Evolutionary conservation across 2,329 filamentous ascomycete genomes (phyloP), one percentile per base, ranked within the genome.

Genomic region (Sclerotinia subarctica): DNA sequence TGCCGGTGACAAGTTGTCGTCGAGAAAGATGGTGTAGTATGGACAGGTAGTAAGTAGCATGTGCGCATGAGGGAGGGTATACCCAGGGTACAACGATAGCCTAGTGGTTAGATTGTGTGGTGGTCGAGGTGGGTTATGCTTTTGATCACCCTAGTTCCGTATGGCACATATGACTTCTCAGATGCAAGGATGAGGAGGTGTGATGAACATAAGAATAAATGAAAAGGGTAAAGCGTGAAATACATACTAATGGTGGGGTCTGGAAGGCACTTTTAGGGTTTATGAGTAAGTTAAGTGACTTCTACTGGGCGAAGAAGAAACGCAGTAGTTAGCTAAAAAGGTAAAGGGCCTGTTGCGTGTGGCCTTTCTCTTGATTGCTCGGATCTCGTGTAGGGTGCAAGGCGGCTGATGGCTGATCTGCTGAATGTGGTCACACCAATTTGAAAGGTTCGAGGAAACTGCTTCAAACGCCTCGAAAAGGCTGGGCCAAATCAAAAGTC

Each of bases 181-280:
- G 64, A 66, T 67, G 68, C 73, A 70, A 71, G 73, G 73, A 73
- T 73, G 70, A 67, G 71, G 73, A 72, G 72, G 71, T 68, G 60
- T 51, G 59, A 56, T 51, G 59, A 66, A 70, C 46, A 69, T 59
- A 47, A 59, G 42, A 44, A 66, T 60, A 35, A 69, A 68, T 65
- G 46, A 56, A 70, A 69, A 63, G 32, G 69, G 68, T 65, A 70
- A 70, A 63, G 69, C 58, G 68, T 62, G 59, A 68, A 65, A 64
- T 67, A 70, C 69, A 67, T 64, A 59, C 59, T 51, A 63, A 56
- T 66, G 67, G 67, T 58, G 67, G 67, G 65, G 67, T 66, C 44
- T 64, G 35, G 44, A 58, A 29, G 49, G 46, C 66, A 49, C 51
- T 58, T 65, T 56, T 32, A 46, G 38, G 52, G 38, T 62, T 62